Evolutionary conservation across 495 filamentous ascomycete species (phyloP).

Genomic region (Xylaria flabelliformis): DNA sequence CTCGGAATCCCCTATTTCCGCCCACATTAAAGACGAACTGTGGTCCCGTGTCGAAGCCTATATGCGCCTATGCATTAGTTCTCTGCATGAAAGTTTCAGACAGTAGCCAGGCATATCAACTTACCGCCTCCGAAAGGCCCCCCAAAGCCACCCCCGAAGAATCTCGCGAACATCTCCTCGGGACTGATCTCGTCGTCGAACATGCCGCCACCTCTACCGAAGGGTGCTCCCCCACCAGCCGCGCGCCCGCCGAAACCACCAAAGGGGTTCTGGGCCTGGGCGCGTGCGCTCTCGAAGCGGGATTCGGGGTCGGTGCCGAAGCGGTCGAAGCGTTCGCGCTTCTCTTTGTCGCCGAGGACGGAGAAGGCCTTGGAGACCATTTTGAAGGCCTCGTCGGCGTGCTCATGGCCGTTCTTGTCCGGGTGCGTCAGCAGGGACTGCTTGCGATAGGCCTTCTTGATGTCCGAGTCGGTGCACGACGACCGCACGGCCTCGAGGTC

Average conservation of each 20-base stretch:
- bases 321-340: constrained; percentile 83
- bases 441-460: constrained; percentile 96
- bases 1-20: constrained; percentile 79
- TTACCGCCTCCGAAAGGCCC: constrained; percentile 71
- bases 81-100: constrained; percentile 9
- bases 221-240: constrained; percentile 42
- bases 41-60: constrained; percentile 72
- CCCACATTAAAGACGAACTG: constrained; percentile 93
- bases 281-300: constrained; percentile 70
- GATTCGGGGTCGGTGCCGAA: constrained; percentile 92
- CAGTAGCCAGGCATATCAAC: neutral
- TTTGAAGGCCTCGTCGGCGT: constrained; percentile 97
- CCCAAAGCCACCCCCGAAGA: constrained; percentile 84
- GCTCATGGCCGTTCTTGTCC: constrained; percentile 97
- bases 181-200: constrained; percentile 94
- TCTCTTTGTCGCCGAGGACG: constrained; percentile 90
- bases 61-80: constrained; percentile 21
- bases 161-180: constrained; percentile 94
- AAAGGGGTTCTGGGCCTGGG: constrained; percentile 69
- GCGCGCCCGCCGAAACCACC: constrained; percentile 65
- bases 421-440: constrained; percentile 88
- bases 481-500: constrained; percentile 65
- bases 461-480: constrained; percentile 74
- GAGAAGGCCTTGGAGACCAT: constrained; percentile 95
- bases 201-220: constrained; percentile 63